Evolutionary conservation across 2,329 filamentous ascomycete genomes (phyloP), one percentile per base, ranked within the genome.

Genomic region (Ceratocystis diversiconidia): DNA sequence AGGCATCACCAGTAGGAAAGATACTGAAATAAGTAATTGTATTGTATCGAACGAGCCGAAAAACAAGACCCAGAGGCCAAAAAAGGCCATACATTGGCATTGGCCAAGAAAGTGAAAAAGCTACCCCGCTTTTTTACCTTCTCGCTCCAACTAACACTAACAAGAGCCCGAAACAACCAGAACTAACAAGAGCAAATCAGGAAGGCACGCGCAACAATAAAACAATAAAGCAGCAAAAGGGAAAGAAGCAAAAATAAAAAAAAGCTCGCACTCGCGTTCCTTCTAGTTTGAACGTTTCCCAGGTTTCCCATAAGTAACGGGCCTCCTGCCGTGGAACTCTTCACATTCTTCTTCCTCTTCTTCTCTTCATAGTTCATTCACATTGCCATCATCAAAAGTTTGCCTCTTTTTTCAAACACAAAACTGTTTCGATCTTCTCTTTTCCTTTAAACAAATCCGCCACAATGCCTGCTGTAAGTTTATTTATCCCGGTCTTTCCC

Each of bases 391-490:
- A 5, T 41, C 36, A 12, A 41, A 41, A 5, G 3, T 12, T 5
- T 15, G 36, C 10, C 36, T 41, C 36, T 41, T 41, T 36, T 41
- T 41, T 60, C 50, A 32, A n/a, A 55, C 12, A 55, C 15, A 30
- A 28, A 25, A 59, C 17, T 46, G 19, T n/a, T 41, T 32, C 22
- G 8, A 10, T 41, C 3, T 25, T 65, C 57, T 43, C 6, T 44
- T 10, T 25, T 15, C 22, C 59, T 50, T 12, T 8, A 22, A 5
- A 25, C 10, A 6, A 17, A 50, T 28, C 46, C 19, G n/a, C 28
- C 32, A 65, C 60, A 63, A 67, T 67, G 66, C 59, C 66, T 67
- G 46, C 59, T 25, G 66, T 67, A 65, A 12, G 66, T 65, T 52
- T 22, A 41, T 62, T 41, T 41, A 10, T 28, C 41, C 36, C 44